Conservation (phyloP, 1,139 yeast genomes). For the Meyerozyma athensensis region DNA sequence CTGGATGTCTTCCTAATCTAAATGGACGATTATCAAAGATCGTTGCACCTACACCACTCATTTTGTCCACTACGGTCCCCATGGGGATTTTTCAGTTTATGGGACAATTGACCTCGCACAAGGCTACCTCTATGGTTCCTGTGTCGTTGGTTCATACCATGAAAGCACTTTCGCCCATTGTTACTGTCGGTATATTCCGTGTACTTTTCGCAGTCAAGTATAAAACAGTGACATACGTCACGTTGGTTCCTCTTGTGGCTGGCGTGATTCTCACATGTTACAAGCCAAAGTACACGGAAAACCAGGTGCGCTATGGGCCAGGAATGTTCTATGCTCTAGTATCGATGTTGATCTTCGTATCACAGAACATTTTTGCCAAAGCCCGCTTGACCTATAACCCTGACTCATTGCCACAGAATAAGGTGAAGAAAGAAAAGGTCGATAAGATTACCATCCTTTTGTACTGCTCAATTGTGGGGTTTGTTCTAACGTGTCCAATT, state of each 20-base stretch:
- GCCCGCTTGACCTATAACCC: slow-evolving; percentile 55
- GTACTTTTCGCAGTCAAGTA: slow-evolving; percentile 54
- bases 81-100: slow-evolving; percentile 91
- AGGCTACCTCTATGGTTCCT: slow-evolving; percentile 83
- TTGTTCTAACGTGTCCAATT: slow-evolving; percentile 69
- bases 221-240: slow-evolving; percentile 62
- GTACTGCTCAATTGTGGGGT: slow-evolving; percentile 82
- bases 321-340: slow-evolving; percentile 75
- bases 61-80: slow-evolving; percentile 71
- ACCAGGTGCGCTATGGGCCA: slow-evolving; percentile 34
- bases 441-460: slow-evolving; percentile 82
- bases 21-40: slow-evolving; percentile 26
- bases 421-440: slow-evolving; percentile 38
- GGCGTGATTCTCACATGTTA: slow-evolving; percentile 87
- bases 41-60: slow-evolving; percentile 48
- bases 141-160: slow-evolving; percentile 90
- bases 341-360: slow-evolving; percentile 82
- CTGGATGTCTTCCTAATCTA: slow-evolving; percentile 50
- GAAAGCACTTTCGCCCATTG: slow-evolving; percentile 82
- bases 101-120: slow-evolving; percentile 87
- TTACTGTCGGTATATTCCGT: slow-evolving; percentile 79
- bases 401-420: slow-evolving; percentile 18
- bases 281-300: slow-evolving; percentile 28
- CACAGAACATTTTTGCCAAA: slow-evolving; percentile 90
- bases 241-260: slow-evolving; percentile 67